These are phyloP conservation scores for Cyclospora cayetanensis DNA, from an alignment of 169 alveolate species.

Conservation along the genomic window DNA sequence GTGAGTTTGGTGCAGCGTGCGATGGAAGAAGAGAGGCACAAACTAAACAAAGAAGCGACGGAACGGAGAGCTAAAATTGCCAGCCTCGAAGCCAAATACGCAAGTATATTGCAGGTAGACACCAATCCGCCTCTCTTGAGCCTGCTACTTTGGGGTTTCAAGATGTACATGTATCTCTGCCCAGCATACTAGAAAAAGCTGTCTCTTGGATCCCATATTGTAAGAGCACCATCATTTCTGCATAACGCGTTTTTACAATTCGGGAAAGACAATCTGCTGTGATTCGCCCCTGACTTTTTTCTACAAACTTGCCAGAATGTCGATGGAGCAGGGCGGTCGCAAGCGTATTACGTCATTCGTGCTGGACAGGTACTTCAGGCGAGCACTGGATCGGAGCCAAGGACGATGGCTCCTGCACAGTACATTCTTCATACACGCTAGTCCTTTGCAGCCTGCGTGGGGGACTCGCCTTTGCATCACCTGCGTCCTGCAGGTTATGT, in stretches of 20 bases:
- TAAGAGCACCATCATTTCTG: too few species aligned
- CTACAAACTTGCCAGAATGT: slow-evolving; percentile 32
- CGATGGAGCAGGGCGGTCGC: slow-evolving; percentile 57
- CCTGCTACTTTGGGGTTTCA: slow-evolving; percentile 4
- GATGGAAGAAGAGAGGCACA: slow-evolving; percentile 93
- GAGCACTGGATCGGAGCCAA: too few species aligned
- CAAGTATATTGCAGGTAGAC: slow-evolving; percentile 72
- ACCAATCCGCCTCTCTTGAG: not conserved
- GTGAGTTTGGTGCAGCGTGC: slow-evolving; percentile 75
- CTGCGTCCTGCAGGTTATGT: too few species aligned
- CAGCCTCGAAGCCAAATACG: slow-evolving; percentile 88
- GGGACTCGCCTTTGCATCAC: too few species aligned
- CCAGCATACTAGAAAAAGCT: not conserved
- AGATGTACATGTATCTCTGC: too few species aligned
- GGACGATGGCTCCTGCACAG: too few species aligned
- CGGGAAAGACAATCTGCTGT: not conserved
- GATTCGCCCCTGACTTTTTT: not conserved
- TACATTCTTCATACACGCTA: too few species aligned
- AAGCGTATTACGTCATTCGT: slow-evolving; percentile 63
- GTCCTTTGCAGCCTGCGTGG: too few species aligned
- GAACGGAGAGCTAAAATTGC: slow-evolving; percentile 87
- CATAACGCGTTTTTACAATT: not conserved
- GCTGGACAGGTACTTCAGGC: slow-evolving; percentile 51
- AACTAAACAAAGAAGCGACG: slow-evolving; percentile 88
- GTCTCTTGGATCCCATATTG: not conserved